Conservation (phyloP, 768 basidiomycete genomes). For the Cantharellus cinnabarinus region DNA sequence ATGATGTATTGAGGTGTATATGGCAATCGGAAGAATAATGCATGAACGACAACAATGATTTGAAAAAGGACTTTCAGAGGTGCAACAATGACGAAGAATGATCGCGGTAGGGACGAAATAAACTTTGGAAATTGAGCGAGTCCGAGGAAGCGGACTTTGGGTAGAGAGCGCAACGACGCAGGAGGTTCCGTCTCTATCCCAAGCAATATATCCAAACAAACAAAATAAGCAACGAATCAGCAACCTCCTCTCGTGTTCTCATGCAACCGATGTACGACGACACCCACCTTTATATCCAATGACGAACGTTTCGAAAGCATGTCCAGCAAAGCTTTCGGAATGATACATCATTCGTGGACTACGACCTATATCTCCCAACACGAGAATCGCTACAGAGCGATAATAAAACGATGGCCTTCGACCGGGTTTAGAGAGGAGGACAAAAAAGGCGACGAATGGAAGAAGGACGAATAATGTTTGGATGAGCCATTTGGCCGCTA, state of each 20-base stretch:
- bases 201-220: neutral
- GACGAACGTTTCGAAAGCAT: slow-evolving; percentile 55
- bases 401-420: neutral
- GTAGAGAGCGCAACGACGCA: slow-evolving; percentile 44
- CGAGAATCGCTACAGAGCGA: slow-evolving; percentile 75
- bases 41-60: slow-evolving; percentile 35
- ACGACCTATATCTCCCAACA: slow-evolving; percentile 88
- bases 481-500: neutral
- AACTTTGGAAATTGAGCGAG: slow-evolving; percentile 41
- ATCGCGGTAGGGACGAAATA: slow-evolving; percentile 36
- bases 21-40: slow-evolving; percentile 37
- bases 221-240: too few relatives aligned
- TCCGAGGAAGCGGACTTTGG: slow-evolving; percentile 44
- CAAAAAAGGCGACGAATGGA: neutral
- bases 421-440: neutral
- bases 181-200: slow-evolving; percentile 59
- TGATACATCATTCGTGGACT: slow-evolving; percentile 99
- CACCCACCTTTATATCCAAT: slow-evolving; percentile 64
- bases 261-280: too few relatives aligned
- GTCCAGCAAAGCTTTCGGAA: slow-evolving; percentile 72
- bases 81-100: slow-evolving; percentile 34
- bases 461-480: neutral
- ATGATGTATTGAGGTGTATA: slow-evolving; percentile 67
- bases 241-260: too few relatives aligned
- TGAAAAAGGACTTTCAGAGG: slow-evolving; percentile 68